Percentiles rank a stretch among this genome's conserved stretches.
Evolutionary conservation across 495 filamentous ascomycete species (phyloP).

Genomic region (Lophiostoma macrostomum): DNA sequence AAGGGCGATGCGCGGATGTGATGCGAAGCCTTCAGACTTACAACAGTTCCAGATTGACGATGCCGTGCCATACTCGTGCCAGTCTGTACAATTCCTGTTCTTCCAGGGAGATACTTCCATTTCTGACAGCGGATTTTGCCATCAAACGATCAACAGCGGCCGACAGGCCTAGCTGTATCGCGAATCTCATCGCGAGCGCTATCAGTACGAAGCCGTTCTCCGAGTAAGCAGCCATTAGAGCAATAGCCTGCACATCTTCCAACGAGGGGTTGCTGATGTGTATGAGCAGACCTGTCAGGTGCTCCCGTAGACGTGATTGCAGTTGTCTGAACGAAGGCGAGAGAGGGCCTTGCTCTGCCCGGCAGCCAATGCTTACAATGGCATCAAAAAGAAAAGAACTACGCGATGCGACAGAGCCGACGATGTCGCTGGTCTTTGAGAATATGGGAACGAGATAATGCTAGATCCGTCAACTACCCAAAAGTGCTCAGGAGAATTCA

Average conservation of each 20-base stretch:
- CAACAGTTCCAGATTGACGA: constrained; percentile 51
- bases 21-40: constrained; percentile 29
- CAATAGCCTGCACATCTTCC: constrained; percentile 51
- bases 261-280: constrained; percentile 42
- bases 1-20: neutral
- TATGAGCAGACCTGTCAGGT: constrained; percentile 44
- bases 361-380: constrained; percentile 51
- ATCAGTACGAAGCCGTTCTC: constrained; percentile 48
- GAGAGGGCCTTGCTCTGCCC: constrained; percentile 41
- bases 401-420: constrained; percentile 12
- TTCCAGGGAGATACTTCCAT: constrained; percentile 26
- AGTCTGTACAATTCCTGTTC: constrained; percentile 41
- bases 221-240: constrained; percentile 50
- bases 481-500: no score
- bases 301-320: constrained; percentile 19
- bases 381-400: constrained; percentile 40
- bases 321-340: constrained; percentile 32
- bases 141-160: constrained; percentile 46
- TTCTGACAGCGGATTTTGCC: neutral
- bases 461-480: constrained; percentile 1
- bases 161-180: constrained; percentile 46
- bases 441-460: constrained; percentile 22
- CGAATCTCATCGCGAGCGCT: constrained; percentile 50
- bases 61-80: constrained; percentile 48
- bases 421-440: constrained; percentile 12